Percentiles rank a stretch among this genome's conserved stretches.
phyloP scores from a whole-genome alignment of 2,329 filamentous ascomycete genomes.

The Chaetomium globosum region DNA sequence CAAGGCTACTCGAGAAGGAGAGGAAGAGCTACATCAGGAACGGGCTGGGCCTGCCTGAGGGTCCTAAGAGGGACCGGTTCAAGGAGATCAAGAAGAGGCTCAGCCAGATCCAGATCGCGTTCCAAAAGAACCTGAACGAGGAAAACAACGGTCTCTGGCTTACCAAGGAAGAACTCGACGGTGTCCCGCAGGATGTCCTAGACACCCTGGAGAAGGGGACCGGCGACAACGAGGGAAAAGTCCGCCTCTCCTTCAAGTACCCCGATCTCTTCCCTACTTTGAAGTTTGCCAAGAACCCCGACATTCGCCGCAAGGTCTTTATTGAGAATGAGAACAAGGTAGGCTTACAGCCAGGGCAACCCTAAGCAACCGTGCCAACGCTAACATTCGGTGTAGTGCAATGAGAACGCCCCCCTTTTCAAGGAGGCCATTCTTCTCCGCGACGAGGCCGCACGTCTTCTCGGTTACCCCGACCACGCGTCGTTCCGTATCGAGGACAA shows the following conservation, averaged over 20 bases:
- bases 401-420: conserved; percentile 72
- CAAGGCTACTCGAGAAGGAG: conserved; percentile 75
- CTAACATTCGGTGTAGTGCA: conserved; percentile 50
- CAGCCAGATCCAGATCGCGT: conserved; percentile 71
- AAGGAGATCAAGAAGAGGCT: conserved; percentile 84
- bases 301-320: conserved; percentile 69
- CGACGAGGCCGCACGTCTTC: conserved; percentile 74
- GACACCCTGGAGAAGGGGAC: conserved; percentile 70
- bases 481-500: conserved; percentile 77
- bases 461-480: conserved; percentile 78
- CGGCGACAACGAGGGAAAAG: conserved; percentile 68
- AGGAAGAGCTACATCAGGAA: conserved; percentile 76
- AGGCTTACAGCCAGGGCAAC: conserved; percentile 7
- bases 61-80: conserved; percentile 73
- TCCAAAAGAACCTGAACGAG: conserved; percentile 80
- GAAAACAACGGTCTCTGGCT: conserved; percentile 83
- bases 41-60: conserved; percentile 71
- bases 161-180: conserved; percentile 70
- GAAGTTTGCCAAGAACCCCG: conserved; percentile 73
- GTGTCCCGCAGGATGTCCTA: conserved; percentile 72
- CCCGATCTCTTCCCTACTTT: conserved; percentile 76
- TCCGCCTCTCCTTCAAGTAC: conserved; percentile 80
- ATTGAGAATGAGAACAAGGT: conserved; percentile 80
- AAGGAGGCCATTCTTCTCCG: conserved; percentile 73
- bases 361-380: not conserved